Percentiles rank a stretch among this genome's conserved stretches.
Conservation (phyloP, 129 eudicot species). For the Saussurea involucrata region DNA sequence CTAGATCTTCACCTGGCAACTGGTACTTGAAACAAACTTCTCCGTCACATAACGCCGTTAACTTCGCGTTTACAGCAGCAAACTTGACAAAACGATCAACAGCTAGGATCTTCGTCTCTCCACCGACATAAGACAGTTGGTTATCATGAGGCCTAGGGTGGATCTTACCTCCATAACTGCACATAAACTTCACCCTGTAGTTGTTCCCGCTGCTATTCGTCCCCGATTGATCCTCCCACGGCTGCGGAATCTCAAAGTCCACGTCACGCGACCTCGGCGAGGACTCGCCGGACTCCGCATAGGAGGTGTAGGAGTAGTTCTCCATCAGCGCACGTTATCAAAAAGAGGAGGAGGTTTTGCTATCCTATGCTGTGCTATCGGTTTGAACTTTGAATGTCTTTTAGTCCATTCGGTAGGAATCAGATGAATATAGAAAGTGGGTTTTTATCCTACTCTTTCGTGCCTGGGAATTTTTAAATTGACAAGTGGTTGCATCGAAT, state of each 20-base stretch:
- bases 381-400: background rate
- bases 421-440: constrained; percentile 1
- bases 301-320: constrained; percentile 57
- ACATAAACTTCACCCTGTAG: constrained; percentile 65
- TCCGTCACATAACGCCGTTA: constrained; percentile 37
- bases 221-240: constrained; percentile 51
- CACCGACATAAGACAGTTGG: constrained; percentile 62
- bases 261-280: constrained; percentile 76
- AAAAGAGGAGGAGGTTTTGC: background rate
- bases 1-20: constrained; percentile 83
- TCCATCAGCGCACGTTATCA: constrained; percentile 37
- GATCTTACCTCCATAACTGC: constrained; percentile 87
- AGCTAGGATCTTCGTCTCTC: constrained; percentile 71
- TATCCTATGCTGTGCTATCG: background rate
- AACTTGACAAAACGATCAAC: constrained; percentile 60
- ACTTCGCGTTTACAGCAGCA: constrained; percentile 38
- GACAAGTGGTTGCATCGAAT: constrained; percentile 3
- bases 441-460: background rate
- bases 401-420: background rate
- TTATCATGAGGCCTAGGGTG: constrained; percentile 79
- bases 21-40: constrained; percentile 70
- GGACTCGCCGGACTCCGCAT: constrained; percentile 80
- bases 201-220: constrained; percentile 20
- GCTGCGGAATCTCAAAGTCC: constrained; percentile 62
- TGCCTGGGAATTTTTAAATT: background rate